These are phyloP conservation scores for Ensete glaucum DNA, from an alignment of 176 grass and related monocot species.

Conservation along the genomic window DNA sequence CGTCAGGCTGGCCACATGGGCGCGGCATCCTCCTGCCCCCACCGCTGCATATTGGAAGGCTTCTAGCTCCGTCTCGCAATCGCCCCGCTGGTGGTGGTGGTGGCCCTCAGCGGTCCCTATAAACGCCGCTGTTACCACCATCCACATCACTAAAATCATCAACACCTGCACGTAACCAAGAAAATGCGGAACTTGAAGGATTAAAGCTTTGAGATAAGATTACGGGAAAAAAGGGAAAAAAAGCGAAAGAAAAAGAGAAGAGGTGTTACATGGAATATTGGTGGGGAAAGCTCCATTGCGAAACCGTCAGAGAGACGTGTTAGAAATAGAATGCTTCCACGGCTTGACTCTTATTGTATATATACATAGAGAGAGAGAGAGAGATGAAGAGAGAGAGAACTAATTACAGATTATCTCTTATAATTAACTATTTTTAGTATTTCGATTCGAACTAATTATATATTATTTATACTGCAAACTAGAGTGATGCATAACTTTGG, in stretches of 20 bases:
- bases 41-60: not conserved
- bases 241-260: too few species aligned
- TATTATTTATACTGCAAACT: too few species aligned
- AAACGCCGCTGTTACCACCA: not conserved
- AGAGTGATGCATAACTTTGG: too few species aligned
- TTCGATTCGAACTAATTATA: too few species aligned
- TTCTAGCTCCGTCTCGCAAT: not conserved
- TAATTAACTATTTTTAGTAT: too few species aligned
- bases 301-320: not conserved
- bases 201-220: not conserved
- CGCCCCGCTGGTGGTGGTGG: not conserved
- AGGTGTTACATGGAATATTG: not conserved
- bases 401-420: too few species aligned
- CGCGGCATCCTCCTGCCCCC: slow-evolving; percentile 20
- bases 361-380: too few species aligned
- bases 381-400: too few species aligned
- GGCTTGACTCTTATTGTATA: too few species aligned
- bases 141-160: not conserved
- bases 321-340: too few species aligned
- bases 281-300: not conserved
- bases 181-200: not conserved
- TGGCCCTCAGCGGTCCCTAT: not conserved
- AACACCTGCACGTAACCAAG: not conserved
- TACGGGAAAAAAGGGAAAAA: not conserved
- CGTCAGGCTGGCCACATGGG: slow-evolving; percentile 48